Evolutionary conservation across 768 basidiomycete genomes (phyloP), one percentile per base, ranked within the genome.

Genomic region (Pseudohyphozyma bogoriensis): DNA sequence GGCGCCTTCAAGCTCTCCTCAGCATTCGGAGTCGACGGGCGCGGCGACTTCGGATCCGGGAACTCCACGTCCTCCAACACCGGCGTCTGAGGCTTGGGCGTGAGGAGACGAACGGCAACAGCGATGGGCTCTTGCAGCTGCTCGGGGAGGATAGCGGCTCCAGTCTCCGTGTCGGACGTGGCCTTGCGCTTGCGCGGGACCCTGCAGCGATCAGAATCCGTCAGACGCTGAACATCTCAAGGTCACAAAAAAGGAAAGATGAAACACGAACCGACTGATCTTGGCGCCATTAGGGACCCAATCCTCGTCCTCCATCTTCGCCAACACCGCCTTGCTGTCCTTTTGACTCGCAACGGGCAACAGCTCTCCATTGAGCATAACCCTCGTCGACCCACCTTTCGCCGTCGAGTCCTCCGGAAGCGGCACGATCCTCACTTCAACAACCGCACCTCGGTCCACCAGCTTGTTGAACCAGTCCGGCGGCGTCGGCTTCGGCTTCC

Each of bases 261-360:
- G 39, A 8, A 24, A n/a, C n/a, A 59, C 66, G 36, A 22, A 67
- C 66, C 66, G 59, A 36, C 60, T 62, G 26, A 68, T 52, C 58
- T 56, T 59, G 2, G 55, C 42, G 75, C 80, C 83, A 55, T 77
- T 76, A 57, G 82, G 78, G 68, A 82, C 78, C 68, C 85, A 82
- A 68, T 88, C 84, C 69, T 86, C 78, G 68, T 89, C 73, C 72
- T 87, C 86, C 55, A 87, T 85, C 51, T 86, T 77, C 29, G 86
- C 66, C 18, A 72, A 58, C 4, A 66, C 65, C 1, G 33, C 46
- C 32, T 67, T 54, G 29, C 69, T 66, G 33, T 86, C 87, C 77
- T 87, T 87, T 77, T 89, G 87, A 50, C 78, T 80, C 9, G 82
- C 73, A 52, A 89, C 81, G 8, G 53, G 70, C 36, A 80, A 72